phyloP scores from a whole-genome alignment of 805 yeast species.

The Wickerhamiella vanderwaltii region DNA sequence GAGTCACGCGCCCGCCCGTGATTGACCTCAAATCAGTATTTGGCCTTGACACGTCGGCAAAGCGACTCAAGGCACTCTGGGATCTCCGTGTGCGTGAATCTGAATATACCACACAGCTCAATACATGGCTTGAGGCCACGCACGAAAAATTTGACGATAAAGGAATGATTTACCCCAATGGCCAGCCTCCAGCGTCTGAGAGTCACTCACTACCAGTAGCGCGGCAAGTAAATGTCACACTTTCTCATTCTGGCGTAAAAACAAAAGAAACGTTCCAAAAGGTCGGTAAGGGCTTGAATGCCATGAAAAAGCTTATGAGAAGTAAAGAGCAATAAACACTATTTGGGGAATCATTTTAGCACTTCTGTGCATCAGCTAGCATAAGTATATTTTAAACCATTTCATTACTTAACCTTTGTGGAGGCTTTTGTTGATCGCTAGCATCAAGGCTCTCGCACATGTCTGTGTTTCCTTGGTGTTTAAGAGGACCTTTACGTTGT shows the following conservation, averaged over 20 bases:
- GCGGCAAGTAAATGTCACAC: constrained; percentile 21
- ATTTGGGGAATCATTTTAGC: neutral
- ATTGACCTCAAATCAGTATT: constrained; percentile 27
- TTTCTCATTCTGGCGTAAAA: constrained; percentile 18
- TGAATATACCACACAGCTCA: constrained; percentile 27
- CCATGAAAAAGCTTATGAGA: constrained; percentile 22
- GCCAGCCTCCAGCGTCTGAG: constrained; percentile 24
- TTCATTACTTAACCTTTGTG: too few relatives aligned
- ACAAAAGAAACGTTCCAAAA: constrained; percentile 23
- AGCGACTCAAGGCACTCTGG: constrained; percentile 23
- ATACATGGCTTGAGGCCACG: constrained; percentile 25
- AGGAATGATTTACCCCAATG: constrained; percentile 21
- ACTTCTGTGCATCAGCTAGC: neutral
- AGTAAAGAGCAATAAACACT: neutral
- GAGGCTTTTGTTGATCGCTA: too few relatives aligned
- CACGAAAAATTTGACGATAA: constrained; percentile 10
- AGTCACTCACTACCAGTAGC: constrained; percentile 20
- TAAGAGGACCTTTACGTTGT: neutral
- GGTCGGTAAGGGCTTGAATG: constrained; percentile 27
- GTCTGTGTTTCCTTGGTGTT: neutral
- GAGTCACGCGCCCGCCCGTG: constrained; percentile 25
- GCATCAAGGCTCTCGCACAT: neutral
- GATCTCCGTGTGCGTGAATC: constrained; percentile 24
- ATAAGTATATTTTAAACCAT: too few relatives aligned
- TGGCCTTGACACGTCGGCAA: constrained; percentile 21